Percentiles rank a stretch among this genome's conserved stretches.
Evolutionary conservation across 2,329 filamentous ascomycete species (phyloP).

Genomic region (Madurella fahalii): DNA sequence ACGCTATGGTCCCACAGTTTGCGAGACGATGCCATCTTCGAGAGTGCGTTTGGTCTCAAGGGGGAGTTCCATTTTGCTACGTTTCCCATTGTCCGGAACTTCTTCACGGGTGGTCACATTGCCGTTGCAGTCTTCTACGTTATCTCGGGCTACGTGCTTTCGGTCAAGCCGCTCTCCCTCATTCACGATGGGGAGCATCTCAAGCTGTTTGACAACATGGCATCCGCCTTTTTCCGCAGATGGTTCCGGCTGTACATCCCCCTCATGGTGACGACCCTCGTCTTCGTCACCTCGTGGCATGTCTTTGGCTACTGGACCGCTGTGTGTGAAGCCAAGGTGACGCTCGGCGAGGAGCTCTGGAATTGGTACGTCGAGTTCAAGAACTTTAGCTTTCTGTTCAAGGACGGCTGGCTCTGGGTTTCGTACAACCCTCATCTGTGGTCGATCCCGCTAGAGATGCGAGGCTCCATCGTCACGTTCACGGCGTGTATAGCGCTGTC

Average conservation of each 20-base stretch:
- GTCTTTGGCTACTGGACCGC: slow-evolving; percentile 45
- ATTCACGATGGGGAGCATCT: slow-evolving; percentile 40
- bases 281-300: slow-evolving; percentile 52
- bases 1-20: slow-evolving; percentile 51
- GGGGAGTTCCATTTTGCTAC: slow-evolving; percentile 46
- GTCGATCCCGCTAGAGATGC: slow-evolving; percentile 61
- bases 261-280: slow-evolving; percentile 51
- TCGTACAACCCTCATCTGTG: slow-evolving; percentile 57
- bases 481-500: slow-evolving; percentile 54
- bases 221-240: slow-evolving; percentile 46
- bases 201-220: slow-evolving; percentile 39
- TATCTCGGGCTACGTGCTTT: slow-evolving; percentile 50
- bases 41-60: slow-evolving; percentile 50
- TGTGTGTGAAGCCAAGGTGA: slow-evolving; percentile 37
- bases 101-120: slow-evolving; percentile 60
- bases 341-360: slow-evolving; percentile 47
- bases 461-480: slow-evolving; percentile 62
- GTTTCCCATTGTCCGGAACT: slow-evolving; percentile 55
- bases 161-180: slow-evolving; percentile 44
- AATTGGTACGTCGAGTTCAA: slow-evolving; percentile 54
- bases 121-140: slow-evolving; percentile 53
- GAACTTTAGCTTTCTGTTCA: slow-evolving; percentile 66
- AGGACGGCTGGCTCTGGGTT: slow-evolving; percentile 53
- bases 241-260: slow-evolving; percentile 49
- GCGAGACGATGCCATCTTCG: slow-evolving; percentile 36